These are phyloP conservation scores for Davidsoniella virescens DNA, from an alignment of 2,329 filamentous ascomycete genomes.

Conservation along the genomic window DNA sequence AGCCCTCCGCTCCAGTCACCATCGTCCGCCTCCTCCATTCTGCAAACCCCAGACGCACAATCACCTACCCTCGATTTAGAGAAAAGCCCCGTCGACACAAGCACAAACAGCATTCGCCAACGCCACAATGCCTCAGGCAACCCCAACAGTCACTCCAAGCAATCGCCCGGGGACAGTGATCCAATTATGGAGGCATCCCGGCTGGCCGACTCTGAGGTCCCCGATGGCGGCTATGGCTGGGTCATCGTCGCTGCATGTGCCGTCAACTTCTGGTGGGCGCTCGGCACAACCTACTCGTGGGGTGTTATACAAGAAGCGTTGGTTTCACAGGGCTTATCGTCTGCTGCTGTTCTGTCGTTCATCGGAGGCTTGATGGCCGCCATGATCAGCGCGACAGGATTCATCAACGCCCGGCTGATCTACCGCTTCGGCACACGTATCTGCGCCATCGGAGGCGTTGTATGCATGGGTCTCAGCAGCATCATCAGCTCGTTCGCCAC, in stretches of 20 bases:
- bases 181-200: conserved; percentile 26
- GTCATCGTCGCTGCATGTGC: conserved; percentile 34
- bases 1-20: not conserved
- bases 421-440: conserved; percentile 30
- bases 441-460: conserved; percentile 32
- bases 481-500: conserved; percentile 26
- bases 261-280: conserved; percentile 37
- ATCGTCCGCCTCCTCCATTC: not conserved
- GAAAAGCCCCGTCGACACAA: not conserved
- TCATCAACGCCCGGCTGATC: conserved; percentile 36
- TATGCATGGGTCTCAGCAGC: conserved; percentile 32
- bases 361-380: conserved; percentile 37
- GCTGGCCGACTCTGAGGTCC: conserved; percentile 28
- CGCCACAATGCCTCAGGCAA: not conserved
- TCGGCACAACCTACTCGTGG: conserved; percentile 41
- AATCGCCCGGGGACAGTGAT: conserved; percentile 11
- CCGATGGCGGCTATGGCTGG: conserved; percentile 42
- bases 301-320: conserved; percentile 43
- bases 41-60: not conserved
- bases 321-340: conserved; percentile 30
- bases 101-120: not conserved
- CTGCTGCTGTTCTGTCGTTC: conserved; percentile 38
- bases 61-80: not conserved
- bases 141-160: not conserved
- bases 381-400: conserved; percentile 33